Evolutionary conservation across 257 asterid genomes (phyloP), one percentile per base, ranked within the genome.

Genomic region (Nicotiana attenuata): DNA sequence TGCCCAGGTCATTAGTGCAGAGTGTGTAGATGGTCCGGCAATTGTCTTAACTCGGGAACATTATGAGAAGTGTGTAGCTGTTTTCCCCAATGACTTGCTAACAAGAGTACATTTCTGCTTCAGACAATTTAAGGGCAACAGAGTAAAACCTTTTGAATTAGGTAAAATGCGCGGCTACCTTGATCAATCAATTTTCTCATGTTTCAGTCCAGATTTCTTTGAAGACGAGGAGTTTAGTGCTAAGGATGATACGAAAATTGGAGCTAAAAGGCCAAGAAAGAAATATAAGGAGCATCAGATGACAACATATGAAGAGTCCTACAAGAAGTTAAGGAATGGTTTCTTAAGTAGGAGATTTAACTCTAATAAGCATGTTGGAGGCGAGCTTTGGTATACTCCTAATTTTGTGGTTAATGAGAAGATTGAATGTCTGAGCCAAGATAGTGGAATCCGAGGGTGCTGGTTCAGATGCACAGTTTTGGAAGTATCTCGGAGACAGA

Each of bases 401-500:
- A 38, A 63, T 61, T 89, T 91, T 76, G 84, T 85, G 17, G 84
- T 82, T 75, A 88, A 89, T 77, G 97, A 94, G 14, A 92, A 93
- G 87, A 89, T 94, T 80, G 99, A 96, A 76, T 84, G 91, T 87
- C 92, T 96, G 77, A 91, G 96, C 88, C 98, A 90, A 87, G 99
- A 96, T 88, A 94, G 99, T 81, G 99, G 99, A 52, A 87, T 96
- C 66, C 96, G 99, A 75, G 99, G 99, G 61, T 96, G 99, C 88
- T 96, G 99, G 99, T 96, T 96, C 87, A 90, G 92, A 87, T 93
- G 98, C 88, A 88, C 92, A 0, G 87, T 93, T 31, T 67, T 90
- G 68, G 97, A 92, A 91, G 84, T 92, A 63, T 89, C 96, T 31
- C 87, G 86, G 85, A 89, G 85, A 83, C 95, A 88, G 88, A 82